Conservation (phyloP, 208 protist genomes). For the Trypanosomatidae sp. region DNA sequence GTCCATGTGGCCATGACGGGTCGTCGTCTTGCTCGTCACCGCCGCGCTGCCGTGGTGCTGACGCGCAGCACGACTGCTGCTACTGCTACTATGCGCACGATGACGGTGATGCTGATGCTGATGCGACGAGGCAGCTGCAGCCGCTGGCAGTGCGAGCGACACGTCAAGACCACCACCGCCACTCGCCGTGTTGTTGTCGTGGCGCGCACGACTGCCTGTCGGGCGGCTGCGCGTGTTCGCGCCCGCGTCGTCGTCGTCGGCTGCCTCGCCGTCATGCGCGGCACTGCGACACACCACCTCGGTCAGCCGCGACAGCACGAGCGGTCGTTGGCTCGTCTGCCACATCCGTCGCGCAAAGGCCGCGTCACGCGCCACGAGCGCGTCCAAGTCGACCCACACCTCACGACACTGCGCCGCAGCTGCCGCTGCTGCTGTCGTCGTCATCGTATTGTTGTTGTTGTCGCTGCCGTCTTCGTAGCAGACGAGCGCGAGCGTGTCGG, state of each 20-base stretch:
- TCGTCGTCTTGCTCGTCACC: not conserved
- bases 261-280: no score
- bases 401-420: not conserved
- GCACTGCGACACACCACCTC: no score
- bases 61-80: not conserved
- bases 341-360: conserved; percentile 22
- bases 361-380: conserved; percentile 24
- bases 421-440: not conserved
- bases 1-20: no score
- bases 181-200: not conserved
- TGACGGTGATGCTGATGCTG: not conserved
- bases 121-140: no score
- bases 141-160: no score
- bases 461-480: conserved; percentile 22
- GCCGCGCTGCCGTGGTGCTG: not conserved
- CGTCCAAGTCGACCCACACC: conserved; percentile 40
- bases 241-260: conserved; percentile 2
- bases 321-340: conserved; percentile 32
- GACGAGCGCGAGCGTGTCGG: conserved; percentile 10
- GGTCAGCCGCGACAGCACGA: conserved; percentile 19
- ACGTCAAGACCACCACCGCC: no score
- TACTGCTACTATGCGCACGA: conserved; percentile 1
- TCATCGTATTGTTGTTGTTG: no score
- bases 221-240: conserved; percentile 5
- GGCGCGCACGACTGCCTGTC: not conserved